phyloP scores from a whole-genome alignment of 371 early-diverging fungal species.

The Mucor sp. region DNA sequence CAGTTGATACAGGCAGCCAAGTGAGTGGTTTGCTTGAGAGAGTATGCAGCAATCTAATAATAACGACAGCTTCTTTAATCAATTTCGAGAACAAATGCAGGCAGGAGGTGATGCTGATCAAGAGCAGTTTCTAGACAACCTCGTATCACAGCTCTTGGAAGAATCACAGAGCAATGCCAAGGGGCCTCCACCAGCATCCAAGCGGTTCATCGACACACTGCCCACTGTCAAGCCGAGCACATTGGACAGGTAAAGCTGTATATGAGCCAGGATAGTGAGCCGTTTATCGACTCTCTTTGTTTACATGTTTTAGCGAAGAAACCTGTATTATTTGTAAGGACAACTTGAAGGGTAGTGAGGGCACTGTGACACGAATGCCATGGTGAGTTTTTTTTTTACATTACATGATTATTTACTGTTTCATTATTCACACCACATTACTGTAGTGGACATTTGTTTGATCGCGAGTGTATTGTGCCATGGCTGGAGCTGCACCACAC shows the following conservation, averaged over 20 bases:
- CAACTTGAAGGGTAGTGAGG: constrained; percentile 27
- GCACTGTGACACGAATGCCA: constrained; percentile 48
- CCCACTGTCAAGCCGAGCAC: constrained; percentile 23
- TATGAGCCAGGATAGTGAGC: not conserved
- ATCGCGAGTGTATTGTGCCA: constrained; percentile 58
- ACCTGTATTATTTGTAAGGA: constrained; percentile 57
- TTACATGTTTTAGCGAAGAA: constrained; percentile 36
- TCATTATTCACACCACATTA: not conserved
- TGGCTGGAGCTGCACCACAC: constrained; percentile 64
- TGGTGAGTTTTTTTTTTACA: constrained; percentile 38
- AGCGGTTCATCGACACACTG: constrained; percentile 40
- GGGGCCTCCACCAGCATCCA: constrained; percentile 56
- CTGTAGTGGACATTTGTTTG: constrained; percentile 57
- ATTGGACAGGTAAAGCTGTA: constrained; percentile 30
- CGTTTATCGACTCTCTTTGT: not conserved
- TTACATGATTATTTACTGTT: not conserved
- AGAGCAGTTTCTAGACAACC: constrained; percentile 48
- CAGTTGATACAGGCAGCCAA: constrained; percentile 42
- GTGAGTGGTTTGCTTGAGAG: constrained; percentile 14
- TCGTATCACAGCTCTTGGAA: constrained; percentile 51
- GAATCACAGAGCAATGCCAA: constrained; percentile 51
- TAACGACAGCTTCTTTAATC: constrained; percentile 32
- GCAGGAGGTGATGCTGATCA: constrained; percentile 43
- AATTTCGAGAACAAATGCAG: constrained; percentile 44
- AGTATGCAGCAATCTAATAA: not conserved